These are phyloP conservation scores for Dianthus caryophyllus DNA, from an alignment of 148 eudicot genomes.

Conservation along the genomic window DNA sequence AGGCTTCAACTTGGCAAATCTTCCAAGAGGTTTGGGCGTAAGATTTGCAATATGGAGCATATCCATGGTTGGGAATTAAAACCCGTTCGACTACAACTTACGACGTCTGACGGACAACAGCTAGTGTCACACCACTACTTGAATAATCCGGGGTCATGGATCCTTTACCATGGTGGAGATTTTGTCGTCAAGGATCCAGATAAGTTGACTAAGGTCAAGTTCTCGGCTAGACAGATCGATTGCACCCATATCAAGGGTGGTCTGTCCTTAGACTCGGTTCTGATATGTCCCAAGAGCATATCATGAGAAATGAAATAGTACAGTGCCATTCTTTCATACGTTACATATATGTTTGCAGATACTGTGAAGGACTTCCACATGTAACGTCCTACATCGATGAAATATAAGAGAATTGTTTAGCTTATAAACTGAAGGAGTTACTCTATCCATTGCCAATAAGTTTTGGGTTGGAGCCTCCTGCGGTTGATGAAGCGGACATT, in stretches of 20 bases:
- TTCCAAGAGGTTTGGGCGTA: slow-evolving; percentile 47
- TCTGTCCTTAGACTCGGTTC: slow-evolving; percentile 67
- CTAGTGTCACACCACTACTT: slow-evolving; percentile 37
- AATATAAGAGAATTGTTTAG: too few relatives aligned
- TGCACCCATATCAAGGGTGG: slow-evolving; percentile 92
- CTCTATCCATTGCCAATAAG: too few relatives aligned
- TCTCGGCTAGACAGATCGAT: slow-evolving; percentile 75
- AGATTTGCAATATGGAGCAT: slow-evolving; percentile 45
- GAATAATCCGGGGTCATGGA: slow-evolving; percentile 61
- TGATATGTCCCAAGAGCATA: slow-evolving; percentile 49
- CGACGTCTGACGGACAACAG: slow-evolving; percentile 67
- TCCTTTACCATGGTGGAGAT: slow-evolving; percentile 63
- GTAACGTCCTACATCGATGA: too few relatives aligned
- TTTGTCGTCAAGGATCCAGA: slow-evolving; percentile 46
- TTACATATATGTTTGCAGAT: too few relatives aligned
- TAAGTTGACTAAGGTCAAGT: slow-evolving; percentile 49
- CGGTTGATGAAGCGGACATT: too few relatives aligned
- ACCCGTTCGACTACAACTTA: slow-evolving; percentile 57
- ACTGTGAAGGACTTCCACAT: too few relatives aligned
- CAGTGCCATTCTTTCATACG: not conserved
- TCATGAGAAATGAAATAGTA: slow-evolving; percentile 16
- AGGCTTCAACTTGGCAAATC: slow-evolving; percentile 63
- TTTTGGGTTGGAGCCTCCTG: too few relatives aligned
- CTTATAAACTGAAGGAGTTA: too few relatives aligned
- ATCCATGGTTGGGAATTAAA: slow-evolving; percentile 75